Base-by-base conservation (phyloP, 1,139 yeast genomes). In the Nakaseomyces kungkrabaensis region DNA sequence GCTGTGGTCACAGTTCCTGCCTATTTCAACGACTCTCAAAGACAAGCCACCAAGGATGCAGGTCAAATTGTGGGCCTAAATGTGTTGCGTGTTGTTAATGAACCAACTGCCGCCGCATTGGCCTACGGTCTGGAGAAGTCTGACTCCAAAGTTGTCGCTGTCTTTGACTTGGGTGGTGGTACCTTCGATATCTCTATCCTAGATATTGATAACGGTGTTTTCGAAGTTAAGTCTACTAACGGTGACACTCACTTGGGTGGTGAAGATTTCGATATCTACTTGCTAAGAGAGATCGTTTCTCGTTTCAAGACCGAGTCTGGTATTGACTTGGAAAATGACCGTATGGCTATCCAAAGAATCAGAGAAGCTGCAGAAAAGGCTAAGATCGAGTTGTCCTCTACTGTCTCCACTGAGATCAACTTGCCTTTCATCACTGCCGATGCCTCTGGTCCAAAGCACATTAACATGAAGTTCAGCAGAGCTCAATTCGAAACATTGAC, bases 341-440 rank as follows among this genome's bases (percentile, higher is more conserved):
- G 97, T 75, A 90, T 90, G 96, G 97, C 97, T 64, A 85, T 92
- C 66, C 98, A 92, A 78, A 87, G 98, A 78, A 90, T 94, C 74
- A 88, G 98, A 79, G 98, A 92, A 78, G 98, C 98, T 62, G 95
- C 97, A 59, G 99, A 92, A 79, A 90, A 92, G 85, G 98, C 98
- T 68, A 92, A 92, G 85, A 89, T 89, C 68, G 97, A 90, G 76
- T 81, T 90, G 68, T 90, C 98, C 45, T 88, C 97, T 45, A 87
- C 97, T 58, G 83, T 86, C 54, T 75, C 90, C 58, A 81, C 49
- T 11, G 49, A 47, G 26, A 47, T 47, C 13, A 47, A 47, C 33
- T 34, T 47, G 11, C 49, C 49, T 32, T 47, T 47, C 38, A 47
- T 47, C 47, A 47, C 49, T 10, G 49, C 49, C n/a, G 49, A 47